These are phyloP conservation scores for Globisporangium sylvaticum DNA, from an alignment of 352 stramenopile species.

Conservation along the genomic window DNA sequence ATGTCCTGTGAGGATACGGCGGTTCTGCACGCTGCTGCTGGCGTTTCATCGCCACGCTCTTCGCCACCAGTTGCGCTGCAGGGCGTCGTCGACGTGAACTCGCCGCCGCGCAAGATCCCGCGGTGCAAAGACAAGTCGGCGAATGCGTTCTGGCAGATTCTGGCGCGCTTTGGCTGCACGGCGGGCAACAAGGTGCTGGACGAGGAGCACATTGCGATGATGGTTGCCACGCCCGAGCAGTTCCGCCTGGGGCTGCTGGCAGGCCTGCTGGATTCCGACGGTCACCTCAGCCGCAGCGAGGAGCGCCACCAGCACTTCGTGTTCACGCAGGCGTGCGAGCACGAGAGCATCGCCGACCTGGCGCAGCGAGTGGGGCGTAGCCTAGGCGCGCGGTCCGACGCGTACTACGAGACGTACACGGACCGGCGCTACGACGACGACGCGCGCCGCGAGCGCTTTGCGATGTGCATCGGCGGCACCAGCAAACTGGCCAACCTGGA, in stretches of 20 bases:
- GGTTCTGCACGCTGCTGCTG: constrained; percentile 1
- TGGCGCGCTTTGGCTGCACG: constrained; percentile 6
- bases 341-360: constrained; percentile 9
- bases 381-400: constrained; percentile 2
- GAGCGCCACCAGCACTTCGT: constrained; percentile 3
- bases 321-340: constrained; percentile 7
- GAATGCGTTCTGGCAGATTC: constrained; percentile 11
- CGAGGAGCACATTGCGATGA: constrained; percentile 7
- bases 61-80: constrained; percentile 3
- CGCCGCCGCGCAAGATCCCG: background rate
- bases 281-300: constrained; percentile 4
- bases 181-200: constrained; percentile 5
- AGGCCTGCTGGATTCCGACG: constrained; percentile 4
- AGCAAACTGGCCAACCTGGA: constrained; percentile 4
- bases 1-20: constrained; percentile 1
- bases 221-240: constrained; percentile 9
- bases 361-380: constrained; percentile 5
- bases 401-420: constrained; percentile 6
- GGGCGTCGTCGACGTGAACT: background rate
- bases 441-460: constrained; percentile 4
- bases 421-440: constrained; percentile 2
- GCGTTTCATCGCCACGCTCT: constrained; percentile 2
- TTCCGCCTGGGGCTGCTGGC: constrained; percentile 6
- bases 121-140: constrained; percentile 2
- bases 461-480: constrained; percentile 2